Evolutionary conservation across 2,329 filamentous ascomycete species (phyloP).

Genomic region (Colletotrichum falcatum): DNA sequence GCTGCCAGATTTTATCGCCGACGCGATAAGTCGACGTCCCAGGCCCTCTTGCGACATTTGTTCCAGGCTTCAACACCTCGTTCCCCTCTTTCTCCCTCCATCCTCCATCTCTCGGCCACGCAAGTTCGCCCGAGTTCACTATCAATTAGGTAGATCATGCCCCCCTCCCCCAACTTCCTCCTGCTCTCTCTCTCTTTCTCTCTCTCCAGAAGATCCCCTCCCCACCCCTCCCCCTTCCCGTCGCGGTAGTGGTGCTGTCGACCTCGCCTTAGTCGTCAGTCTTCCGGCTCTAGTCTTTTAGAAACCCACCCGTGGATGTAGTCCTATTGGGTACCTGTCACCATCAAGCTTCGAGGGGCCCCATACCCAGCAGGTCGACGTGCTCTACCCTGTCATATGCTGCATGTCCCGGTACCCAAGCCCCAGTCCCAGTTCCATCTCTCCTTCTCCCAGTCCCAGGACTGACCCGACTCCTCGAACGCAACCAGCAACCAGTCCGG

Average conservation of each 20-base stretch:
- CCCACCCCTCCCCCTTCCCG: background rate
- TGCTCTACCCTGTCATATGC: conserved; percentile 40
- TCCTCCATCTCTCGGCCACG: background rate
- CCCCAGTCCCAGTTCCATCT: background rate
- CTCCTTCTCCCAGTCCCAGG: conserved; percentile 15
- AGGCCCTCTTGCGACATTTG: conserved; percentile 25
- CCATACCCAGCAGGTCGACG: conserved; percentile 41
- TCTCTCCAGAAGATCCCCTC: background rate
- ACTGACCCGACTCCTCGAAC: conserved; percentile 37
- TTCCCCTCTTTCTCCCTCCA: background rate
- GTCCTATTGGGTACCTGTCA: conserved; percentile 42
- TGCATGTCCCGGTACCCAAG: conserved; percentile 36
- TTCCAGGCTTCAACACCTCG: background rate
- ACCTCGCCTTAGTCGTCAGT: conserved; percentile 25
- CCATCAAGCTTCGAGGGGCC: conserved; percentile 43
- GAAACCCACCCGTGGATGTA: conserved; percentile 38
- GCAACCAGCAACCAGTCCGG: conserved; percentile 31
- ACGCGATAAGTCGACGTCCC: conserved; percentile 25
- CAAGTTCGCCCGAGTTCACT: conserved; percentile 8
- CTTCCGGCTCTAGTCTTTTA: conserved; percentile 18
- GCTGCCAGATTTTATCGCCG: conserved; percentile 4
- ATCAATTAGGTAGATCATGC: conserved; percentile 13
- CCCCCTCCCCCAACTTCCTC: conserved; percentile 15
- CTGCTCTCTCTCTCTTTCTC: background rate
- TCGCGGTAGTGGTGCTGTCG: conserved; percentile 36